Evolutionary conservation across 2,329 filamentous ascomycete species (phyloP), one percentile per base, ranked within the genome.

Genomic region (Alternaria incomplexa): DNA sequence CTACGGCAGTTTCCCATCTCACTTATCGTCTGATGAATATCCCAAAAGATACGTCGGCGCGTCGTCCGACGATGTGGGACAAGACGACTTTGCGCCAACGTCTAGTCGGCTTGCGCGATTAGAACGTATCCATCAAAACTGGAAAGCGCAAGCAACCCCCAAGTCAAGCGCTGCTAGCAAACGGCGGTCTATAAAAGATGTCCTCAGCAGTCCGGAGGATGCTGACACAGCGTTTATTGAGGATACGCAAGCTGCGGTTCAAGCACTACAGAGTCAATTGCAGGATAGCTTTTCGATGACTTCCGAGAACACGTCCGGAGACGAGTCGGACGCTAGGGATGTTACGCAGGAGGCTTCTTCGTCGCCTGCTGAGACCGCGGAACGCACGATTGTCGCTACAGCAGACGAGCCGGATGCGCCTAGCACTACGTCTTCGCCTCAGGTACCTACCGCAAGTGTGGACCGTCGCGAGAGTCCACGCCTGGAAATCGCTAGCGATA

Each of bases 171-270:
- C 51, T 20, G 50, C 17, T 15, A 52, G 17, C 13, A 43, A 11
- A 28, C 43, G 40, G 15, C 48, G 13, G 40, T 36, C 20, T 17
- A 17, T 10, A 36, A 23, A 12, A 4, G 40, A 15, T 15, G 17
- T 36, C 20, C 17, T 58, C 5, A 20, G 51, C 58, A 26, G 26
- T 8, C 13, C 45, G 3, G 63, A 64, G 9, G 62, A 62, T 17
- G 51, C 61, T 17, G 64, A 69, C n/a, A 69, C 64, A 9, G 65
- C 61, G 1, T 80, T 77, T 50, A 70, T 84, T 25, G 81, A 83
- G 28, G 79, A 83, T 57, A 83, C 83, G 6, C 83, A 84, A 64
- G 59, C 81, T 23, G 82, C 80, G 15, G 75, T 74, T 44, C 70
- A 75, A 32, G 80, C 74, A 3, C 56, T 84, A 10, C 77, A 84